phyloP scores from a whole-genome alignment of 345 rosid species.

The Gossypium herbaceum region DNA sequence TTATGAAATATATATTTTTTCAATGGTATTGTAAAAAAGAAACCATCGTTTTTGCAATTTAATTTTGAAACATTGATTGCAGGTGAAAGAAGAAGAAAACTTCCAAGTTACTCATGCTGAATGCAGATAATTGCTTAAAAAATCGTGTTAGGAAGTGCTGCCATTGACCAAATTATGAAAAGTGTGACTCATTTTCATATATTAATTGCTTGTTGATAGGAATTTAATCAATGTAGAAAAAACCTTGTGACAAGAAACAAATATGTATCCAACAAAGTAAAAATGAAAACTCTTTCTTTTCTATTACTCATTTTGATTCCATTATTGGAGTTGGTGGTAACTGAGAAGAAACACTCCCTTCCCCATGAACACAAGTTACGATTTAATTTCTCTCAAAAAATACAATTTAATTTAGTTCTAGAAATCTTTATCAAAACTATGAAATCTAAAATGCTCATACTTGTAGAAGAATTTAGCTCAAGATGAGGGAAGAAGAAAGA shows the following conservation, averaged over 20 bases:
- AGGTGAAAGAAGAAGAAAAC: neutral
- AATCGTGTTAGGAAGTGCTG: neutral
- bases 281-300: neutral
- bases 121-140: neutral
- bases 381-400: no score
- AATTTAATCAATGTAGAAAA: neutral
- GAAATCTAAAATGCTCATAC: rapidly evolving
- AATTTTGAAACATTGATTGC: neutral
- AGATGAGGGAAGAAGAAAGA: no score
- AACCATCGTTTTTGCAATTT: neutral
- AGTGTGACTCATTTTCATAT: neutral
- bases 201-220: neutral
- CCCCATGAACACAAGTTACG: no score
- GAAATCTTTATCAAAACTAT: no score
- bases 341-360: neutral
- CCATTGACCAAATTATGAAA: neutral
- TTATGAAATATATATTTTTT: no score
- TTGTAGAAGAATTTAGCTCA: no score
- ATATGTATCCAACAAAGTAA: neutral
- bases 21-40: no score
- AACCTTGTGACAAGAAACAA: neutral
- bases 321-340: neutral
- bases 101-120: neutral
- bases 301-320: neutral
- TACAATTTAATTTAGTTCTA: no score